Evolutionary conservation across 257 asterid species (phyloP), one percentile per base, ranked within the genome.

Genomic region (Craterostigma plantagineum): DNA sequence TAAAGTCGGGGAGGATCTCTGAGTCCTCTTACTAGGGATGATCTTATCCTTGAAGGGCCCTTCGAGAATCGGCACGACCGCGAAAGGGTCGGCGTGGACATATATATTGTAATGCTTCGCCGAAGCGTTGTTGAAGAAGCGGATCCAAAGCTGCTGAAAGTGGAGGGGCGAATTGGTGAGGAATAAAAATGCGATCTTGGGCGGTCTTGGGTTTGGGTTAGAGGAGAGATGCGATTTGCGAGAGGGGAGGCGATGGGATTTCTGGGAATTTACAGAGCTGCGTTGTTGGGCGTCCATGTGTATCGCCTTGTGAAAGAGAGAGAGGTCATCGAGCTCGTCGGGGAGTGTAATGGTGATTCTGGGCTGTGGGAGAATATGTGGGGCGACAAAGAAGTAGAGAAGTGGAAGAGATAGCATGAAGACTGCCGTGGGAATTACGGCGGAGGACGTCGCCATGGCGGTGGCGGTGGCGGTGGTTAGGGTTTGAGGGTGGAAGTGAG

Each of bases 251-350:
- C 50, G 75, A 41, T 35, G 43, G 46, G 64, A 49, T 59, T 70
- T 62, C 70, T 79, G 63, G 57, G 72, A 44, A 58, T 58, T 55
- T 58, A 55, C 51, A 55, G 71, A 52, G 30, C 30, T 23, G 30
- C 30, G 30, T 23, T 23, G 30, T 23, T 23, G 30, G 52, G 71
- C 40, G 34, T 72, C 81, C 62, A 57, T 59, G 35, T 73, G 67
- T 67, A 80, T 81, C 35, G 94, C 91, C 18, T 64, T 68, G 14
- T 81, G 92, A 66, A 86, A 86, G 55, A 86, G 92, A 23, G 91
- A 59, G 35, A 86, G 79, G 37, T 86, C 96, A 49, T 78, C 92
- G 51, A 86, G 81, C 53, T 86, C 96, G 40, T 86, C 96, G 39
- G 94, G 76, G 33, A 57, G 48, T 15, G 91, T 66, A 53, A 86